A percentile compares a stretch with the other conserved stretches of the same genome.
Conservation (phyloP, 129 eudicot genomes). For the Cynara cardunculus region DNA sequence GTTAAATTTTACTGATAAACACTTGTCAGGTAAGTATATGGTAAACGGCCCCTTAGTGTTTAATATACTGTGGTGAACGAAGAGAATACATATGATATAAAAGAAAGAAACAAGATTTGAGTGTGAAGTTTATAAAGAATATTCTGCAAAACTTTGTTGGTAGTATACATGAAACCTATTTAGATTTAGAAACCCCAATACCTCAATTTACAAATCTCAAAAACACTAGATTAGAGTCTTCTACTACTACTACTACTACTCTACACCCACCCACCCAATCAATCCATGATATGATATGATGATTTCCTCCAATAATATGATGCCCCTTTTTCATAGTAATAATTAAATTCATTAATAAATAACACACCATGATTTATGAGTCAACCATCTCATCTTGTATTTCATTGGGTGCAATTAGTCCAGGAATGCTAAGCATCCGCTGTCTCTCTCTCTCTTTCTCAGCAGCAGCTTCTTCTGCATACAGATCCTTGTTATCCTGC, state of each 20-base stretch:
- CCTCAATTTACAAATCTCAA: slow-evolving; percentile 22
- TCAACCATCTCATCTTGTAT: slow-evolving; percentile 96
- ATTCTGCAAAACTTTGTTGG: slow-evolving; percentile 6
- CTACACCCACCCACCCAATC: slow-evolving; percentile 4
- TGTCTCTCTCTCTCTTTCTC: slow-evolving; percentile 85
- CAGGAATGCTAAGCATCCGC: slow-evolving; percentile 81
- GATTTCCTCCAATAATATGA: not conserved
- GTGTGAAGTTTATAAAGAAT: not conserved
- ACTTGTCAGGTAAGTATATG: too few relatives aligned
- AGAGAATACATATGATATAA: too few relatives aligned
- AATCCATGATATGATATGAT: not conserved
- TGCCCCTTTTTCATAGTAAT: not conserved
- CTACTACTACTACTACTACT: not conserved
- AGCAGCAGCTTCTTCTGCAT: slow-evolving; percentile 96
- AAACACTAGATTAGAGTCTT: slow-evolving; percentile 8
- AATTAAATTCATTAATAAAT: not conserved
- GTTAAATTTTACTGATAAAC: too few relatives aligned
- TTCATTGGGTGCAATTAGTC: slow-evolving; percentile 91
- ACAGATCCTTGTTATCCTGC: slow-evolving; percentile 97
- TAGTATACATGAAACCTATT: slow-evolving; percentile 9
- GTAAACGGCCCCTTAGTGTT: too few relatives aligned
- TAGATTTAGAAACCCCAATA: not conserved
- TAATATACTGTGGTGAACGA: too few relatives aligned
- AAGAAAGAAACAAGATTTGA: too few relatives aligned
- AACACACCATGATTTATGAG: slow-evolving; percentile 24